Evolutionary conservation across 2,329 filamentous ascomycete species (phyloP).

Genomic region (Penicillium sclerotigenum): DNA sequence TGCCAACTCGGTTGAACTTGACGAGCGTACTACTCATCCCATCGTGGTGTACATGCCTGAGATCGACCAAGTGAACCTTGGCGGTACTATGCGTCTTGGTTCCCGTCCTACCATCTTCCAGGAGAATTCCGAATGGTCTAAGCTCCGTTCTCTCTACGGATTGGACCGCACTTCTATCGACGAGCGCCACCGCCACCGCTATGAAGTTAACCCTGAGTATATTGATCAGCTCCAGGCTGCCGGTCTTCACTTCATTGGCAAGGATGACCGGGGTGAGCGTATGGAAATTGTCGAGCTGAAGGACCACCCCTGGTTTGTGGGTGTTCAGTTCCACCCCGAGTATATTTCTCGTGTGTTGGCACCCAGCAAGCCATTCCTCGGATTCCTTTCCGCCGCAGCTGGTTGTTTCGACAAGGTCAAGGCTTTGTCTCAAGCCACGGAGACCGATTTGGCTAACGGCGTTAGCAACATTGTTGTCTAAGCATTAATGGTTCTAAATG

Average conservation of each 20-base stretch:
- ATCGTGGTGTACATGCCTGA: slow-evolving; percentile 93
- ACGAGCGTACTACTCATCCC: slow-evolving; percentile 58
- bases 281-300: slow-evolving; percentile 82
- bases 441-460: slow-evolving; percentile 14
- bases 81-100: slow-evolving; percentile 83
- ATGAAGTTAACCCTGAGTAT: slow-evolving; percentile 81
- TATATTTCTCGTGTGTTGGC: slow-evolving; percentile 72
- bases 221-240: slow-evolving; percentile 64
- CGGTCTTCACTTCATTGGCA: slow-evolving; percentile 73
- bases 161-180: slow-evolving; percentile 48
- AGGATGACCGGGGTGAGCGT: slow-evolving; percentile 71
- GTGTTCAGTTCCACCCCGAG: slow-evolving; percentile 85
- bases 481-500: slow-evolving; percentile 6
- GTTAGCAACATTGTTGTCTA: slow-evolving; percentile 16
- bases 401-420: slow-evolving; percentile 47
- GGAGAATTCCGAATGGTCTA: slow-evolving; percentile 70
- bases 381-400: slow-evolving; percentile 75
- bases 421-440: slow-evolving; percentile 10
- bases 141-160: slow-evolving; percentile 71
- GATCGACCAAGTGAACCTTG: slow-evolving; percentile 67
- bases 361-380: slow-evolving; percentile 73
- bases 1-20: slow-evolving; percentile 57
- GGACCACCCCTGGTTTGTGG: slow-evolving; percentile 80
- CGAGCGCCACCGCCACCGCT: slow-evolving; percentile 82
- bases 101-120: slow-evolving; percentile 73